phyloP scores from a whole-genome alignment of 176 grass and related monocot genomes.

The Phoenix roebelenii region DNA sequence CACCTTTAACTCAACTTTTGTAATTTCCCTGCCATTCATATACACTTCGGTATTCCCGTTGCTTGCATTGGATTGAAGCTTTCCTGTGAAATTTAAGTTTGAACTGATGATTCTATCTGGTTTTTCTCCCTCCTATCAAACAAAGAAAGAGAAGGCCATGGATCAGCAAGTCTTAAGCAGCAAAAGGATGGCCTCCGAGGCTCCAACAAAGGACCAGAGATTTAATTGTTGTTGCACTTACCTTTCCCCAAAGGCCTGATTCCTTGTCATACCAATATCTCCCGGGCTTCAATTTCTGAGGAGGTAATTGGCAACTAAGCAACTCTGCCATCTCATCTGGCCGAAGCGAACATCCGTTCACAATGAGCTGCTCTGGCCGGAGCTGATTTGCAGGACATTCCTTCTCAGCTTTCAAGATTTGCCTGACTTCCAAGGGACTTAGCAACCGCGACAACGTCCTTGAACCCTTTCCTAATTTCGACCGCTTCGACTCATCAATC shows the following conservation, averaged over 20 bases:
- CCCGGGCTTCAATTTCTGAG: conserved; percentile 88
- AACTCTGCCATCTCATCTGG: conserved; percentile 69
- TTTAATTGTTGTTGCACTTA: conserved; percentile 10
- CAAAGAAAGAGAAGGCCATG: conserved; percentile 3
- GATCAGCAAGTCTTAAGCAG: background rate
- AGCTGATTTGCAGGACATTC: conserved; percentile 92
- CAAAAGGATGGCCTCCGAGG: background rate
- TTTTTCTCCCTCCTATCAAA: conserved; percentile 64
- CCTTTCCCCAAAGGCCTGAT: conserved; percentile 92
- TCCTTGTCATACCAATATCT: conserved; percentile 99
- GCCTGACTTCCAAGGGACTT: conserved; percentile 76
- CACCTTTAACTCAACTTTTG: conserved; percentile 60
- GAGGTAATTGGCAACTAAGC: conserved; percentile 71
- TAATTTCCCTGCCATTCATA: conserved; percentile 87
- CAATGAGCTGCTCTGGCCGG: conserved; percentile 60
- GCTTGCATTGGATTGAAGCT: conserved; percentile 67
- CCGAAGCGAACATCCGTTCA: conserved; percentile 52
- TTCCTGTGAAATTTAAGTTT: conserved; percentile 77
- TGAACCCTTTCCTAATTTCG: conserved; percentile 73
- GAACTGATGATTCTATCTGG: conserved; percentile 63
- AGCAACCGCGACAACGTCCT: conserved; percentile 51
- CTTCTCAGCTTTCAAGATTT: conserved; percentile 87
- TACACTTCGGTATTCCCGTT: conserved; percentile 78
- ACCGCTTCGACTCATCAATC: conserved; percentile 64
- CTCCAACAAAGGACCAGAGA: conserved; percentile 5